Percentiles rank a stretch among this genome's conserved stretches.
Evolutionary conservation across 257 asterid species (phyloP).

Genomic region (Solanum pinnatisectum): DNA sequence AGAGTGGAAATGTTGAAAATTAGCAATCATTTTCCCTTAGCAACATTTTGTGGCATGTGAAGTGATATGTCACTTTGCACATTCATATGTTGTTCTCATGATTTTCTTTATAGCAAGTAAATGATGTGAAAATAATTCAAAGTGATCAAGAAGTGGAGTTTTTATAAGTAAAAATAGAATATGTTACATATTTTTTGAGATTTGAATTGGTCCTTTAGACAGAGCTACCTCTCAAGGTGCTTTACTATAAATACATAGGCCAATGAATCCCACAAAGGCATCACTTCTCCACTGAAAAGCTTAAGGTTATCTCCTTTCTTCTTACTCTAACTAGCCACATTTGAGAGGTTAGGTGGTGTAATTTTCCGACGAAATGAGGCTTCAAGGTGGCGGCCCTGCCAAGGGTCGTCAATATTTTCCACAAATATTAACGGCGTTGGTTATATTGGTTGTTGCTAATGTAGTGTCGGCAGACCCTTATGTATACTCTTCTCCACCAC

Average conservation of each 20-base stretch:
- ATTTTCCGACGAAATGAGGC: slow-evolving; percentile 26
- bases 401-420: slow-evolving; percentile 23
- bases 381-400: slow-evolving; percentile 20
- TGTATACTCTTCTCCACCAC: neutral
- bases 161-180: slow-evolving; percentile 17
- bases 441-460: neutral
- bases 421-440: neutral
- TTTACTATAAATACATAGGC: slow-evolving; percentile 21
- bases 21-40: neutral
- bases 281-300: slow-evolving; percentile 2
- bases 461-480: neutral
- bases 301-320: neutral
- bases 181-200: neutral
- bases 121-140: neutral
- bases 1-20: neutral
- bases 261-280: neutral
- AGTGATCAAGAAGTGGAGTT: slow-evolving; percentile 27
- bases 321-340: neutral
- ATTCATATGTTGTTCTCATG: neutral
- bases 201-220: slow-evolving; percentile 16
- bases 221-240: neutral
- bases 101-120: slow-evolving; percentile 9
- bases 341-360: slow-evolving; percentile 6
- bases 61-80: neutral
- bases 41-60: neutral